These are phyloP conservation scores for Colletotrichum lupini DNA, from an alignment of 2,329 filamentous ascomycete genomes.

Conservation along the genomic window DNA sequence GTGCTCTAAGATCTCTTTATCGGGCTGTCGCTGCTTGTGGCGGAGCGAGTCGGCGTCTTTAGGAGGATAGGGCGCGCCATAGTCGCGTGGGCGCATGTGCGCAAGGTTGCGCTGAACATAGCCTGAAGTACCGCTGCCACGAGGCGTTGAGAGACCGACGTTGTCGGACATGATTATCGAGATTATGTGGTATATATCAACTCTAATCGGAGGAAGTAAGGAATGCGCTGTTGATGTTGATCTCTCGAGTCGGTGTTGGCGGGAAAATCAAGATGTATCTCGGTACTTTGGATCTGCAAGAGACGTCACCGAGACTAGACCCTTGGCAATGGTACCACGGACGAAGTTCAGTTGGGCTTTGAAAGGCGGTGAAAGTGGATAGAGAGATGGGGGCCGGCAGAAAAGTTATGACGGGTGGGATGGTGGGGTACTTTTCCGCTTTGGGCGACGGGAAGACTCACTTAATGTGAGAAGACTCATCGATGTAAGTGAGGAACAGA, in stretches of 20 bases:
- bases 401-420: slow-evolving; percentile 23
- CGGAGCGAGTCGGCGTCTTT: slow-evolving; percentile 75
- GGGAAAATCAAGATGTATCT: slow-evolving; percentile 23
- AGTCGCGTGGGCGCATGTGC: slow-evolving; percentile 86
- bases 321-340: slow-evolving; percentile 20
- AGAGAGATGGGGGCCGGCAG: slow-evolving; percentile 16
- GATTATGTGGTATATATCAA: background rate
- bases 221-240: background rate
- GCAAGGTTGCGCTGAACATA: slow-evolving; percentile 98
- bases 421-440: slow-evolving; percentile 32
- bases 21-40: slow-evolving; percentile 85
- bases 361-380: slow-evolving; percentile 19
- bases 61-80: slow-evolving; percentile 78
- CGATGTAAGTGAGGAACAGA: slow-evolving; percentile 26
- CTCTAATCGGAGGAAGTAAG: background rate
- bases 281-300: background rate
- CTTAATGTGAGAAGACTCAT: slow-evolving; percentile 28
- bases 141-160: slow-evolving; percentile 93
- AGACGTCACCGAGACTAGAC: slow-evolving; percentile 31
- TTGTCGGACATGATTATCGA: slow-evolving; percentile 87
- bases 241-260: background rate
- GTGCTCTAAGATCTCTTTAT: slow-evolving; percentile 93
- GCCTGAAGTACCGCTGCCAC: slow-evolving; percentile 94
- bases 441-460: slow-evolving; percentile 32
- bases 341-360: slow-evolving; percentile 7